Percentiles rank a stretch among this genome's conserved stretches.
Evolutionary conservation across 2,329 filamentous ascomycete genomes (phyloP).

Genomic region (Diaporthe capsici): DNA sequence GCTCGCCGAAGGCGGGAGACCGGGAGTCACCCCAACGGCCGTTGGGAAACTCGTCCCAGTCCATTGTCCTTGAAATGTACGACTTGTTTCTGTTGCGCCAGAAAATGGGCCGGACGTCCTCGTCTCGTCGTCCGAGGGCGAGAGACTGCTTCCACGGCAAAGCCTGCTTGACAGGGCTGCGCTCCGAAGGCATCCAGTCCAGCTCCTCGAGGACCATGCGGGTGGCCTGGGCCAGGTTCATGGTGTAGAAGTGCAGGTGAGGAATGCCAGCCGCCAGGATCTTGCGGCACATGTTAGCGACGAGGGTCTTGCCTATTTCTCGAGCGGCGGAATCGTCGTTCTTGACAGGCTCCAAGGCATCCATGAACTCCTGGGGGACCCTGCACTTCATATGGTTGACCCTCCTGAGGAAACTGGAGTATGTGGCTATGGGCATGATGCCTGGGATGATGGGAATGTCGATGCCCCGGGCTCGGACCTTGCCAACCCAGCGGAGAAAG

Average conservation of each 20-base stretch:
- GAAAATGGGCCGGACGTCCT: constrained; percentile 98
- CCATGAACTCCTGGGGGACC: constrained; percentile 85
- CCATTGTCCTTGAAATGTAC: constrained; percentile 94
- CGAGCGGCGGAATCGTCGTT: constrained; percentile 95
- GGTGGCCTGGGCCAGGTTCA: constrained; percentile 97
- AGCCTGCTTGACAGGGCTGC: constrained; percentile 87
- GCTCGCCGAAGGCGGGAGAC: constrained; percentile 94
- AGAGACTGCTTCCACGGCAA: constrained; percentile 97
- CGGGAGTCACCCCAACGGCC: constrained; percentile 98
- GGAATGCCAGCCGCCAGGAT: constrained; percentile 86
- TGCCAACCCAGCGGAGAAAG: constrained; percentile 91
- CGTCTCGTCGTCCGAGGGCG: constrained; percentile 86
- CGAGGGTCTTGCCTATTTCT: constrained; percentile 87
- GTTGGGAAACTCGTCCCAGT: constrained; percentile 99
- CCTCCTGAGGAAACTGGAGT: constrained; percentile 90
- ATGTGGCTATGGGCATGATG: constrained; percentile 96
- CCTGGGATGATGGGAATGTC: constrained; percentile 79
- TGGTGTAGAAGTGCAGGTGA: constrained; percentile 98
- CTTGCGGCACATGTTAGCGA: constrained; percentile 91
- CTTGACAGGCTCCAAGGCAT: constrained; percentile 90
- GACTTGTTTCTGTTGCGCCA: constrained; percentile 98
- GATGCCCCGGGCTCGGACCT: constrained; percentile 88
- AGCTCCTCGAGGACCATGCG: constrained; percentile 95
- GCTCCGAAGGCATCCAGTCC: constrained; percentile 81
- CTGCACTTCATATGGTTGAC: constrained; percentile 92